Conservation (phyloP, 2,329 filamentous ascomycete species). For the Penicillium nordicum region DNA sequence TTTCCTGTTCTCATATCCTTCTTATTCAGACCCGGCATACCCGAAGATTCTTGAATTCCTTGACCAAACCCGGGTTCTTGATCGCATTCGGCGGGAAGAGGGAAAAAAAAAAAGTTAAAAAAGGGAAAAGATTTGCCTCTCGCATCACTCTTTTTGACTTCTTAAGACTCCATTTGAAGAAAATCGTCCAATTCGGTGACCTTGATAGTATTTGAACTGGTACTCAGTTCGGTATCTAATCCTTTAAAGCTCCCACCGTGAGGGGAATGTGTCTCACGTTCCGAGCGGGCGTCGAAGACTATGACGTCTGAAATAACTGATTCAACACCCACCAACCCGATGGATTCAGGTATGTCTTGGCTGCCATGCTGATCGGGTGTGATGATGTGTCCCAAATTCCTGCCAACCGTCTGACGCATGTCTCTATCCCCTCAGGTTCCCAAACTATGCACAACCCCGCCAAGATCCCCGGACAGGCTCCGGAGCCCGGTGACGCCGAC, state of each 20-base stretch:
- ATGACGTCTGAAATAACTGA: conserved; percentile 38
- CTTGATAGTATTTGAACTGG: background rate
- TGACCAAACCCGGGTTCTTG: conserved; percentile 5
- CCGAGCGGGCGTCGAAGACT: conserved; percentile 22
- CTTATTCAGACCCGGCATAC: background rate
- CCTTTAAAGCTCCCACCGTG: conserved; percentile 13
- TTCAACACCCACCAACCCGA: conserved; percentile 22
- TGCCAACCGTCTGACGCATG: conserved; percentile 8
- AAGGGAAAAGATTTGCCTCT: conserved; percentile 31
- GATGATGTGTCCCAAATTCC: background rate
- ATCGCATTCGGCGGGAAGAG: conserved; percentile 19
- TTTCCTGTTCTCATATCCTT: background rate
- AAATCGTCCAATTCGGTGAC: background rate
- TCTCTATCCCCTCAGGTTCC: conserved; percentile 14
- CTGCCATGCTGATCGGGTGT: conserved; percentile 6
- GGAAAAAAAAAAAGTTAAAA: conserved; percentile 18
- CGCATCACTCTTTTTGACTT: conserved; percentile 23
- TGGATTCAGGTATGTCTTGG: conserved; percentile 33
- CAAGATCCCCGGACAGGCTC: conserved; percentile 24
- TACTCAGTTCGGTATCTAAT: background rate
- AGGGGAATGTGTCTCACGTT: conserved; percentile 37
- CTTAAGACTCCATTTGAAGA: background rate
- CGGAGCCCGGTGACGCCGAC: conserved; percentile 26
- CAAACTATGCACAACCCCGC: conserved; percentile 19
- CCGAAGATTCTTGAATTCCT: background rate